A percentile compares a stretch with the other conserved stretches of the same genome.
Evolutionary conservation across 1,284 basidiomycete species (phyloP).

Genomic region (Pascua sp.): DNA sequence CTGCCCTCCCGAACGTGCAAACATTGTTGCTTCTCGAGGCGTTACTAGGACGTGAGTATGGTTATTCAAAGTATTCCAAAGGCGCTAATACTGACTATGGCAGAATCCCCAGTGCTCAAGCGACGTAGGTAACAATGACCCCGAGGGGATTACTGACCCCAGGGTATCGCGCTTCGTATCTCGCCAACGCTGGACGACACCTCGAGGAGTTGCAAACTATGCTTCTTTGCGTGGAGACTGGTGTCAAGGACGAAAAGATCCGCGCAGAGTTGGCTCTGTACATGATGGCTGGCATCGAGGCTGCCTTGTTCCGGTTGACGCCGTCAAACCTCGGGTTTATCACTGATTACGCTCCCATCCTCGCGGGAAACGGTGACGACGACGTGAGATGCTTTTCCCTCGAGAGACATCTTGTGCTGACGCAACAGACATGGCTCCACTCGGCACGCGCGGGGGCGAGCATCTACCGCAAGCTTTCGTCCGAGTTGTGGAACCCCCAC

Average conservation of each 20-base stretch:
- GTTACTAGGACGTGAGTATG: constrained; percentile 38
- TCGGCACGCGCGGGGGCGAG: constrained; percentile 75
- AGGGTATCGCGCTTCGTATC: constrained; percentile 29
- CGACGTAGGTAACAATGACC: not conserved
- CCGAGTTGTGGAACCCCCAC: constrained; percentile 70
- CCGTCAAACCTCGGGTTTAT: too few species aligned
- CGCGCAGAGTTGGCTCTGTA: constrained; percentile 49
- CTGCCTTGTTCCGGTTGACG: constrained; percentile 58
- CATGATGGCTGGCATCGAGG: constrained; percentile 57
- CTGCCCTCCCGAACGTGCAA: constrained; percentile 70
- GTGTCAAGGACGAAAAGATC: constrained; percentile 20
- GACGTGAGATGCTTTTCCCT: constrained; percentile 52
- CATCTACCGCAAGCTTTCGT: constrained; percentile 71
- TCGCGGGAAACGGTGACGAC: constrained; percentile 2
- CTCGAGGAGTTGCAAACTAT: constrained; percentile 7
- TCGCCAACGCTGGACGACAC: constrained; percentile 23
- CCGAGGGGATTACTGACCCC: not conserved
- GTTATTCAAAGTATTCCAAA: too few species aligned
- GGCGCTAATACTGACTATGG: too few species aligned
- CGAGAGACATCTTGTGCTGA: not conserved
- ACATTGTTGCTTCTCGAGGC: constrained; percentile 37
- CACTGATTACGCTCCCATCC: too few species aligned
- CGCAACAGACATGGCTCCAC: constrained; percentile 42
- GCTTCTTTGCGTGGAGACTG: too few species aligned
- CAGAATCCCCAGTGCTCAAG: constrained; percentile 4